phyloP scores from a whole-genome alignment of 306 rosid species.

The Pterocarpus macrocarpus region DNA sequence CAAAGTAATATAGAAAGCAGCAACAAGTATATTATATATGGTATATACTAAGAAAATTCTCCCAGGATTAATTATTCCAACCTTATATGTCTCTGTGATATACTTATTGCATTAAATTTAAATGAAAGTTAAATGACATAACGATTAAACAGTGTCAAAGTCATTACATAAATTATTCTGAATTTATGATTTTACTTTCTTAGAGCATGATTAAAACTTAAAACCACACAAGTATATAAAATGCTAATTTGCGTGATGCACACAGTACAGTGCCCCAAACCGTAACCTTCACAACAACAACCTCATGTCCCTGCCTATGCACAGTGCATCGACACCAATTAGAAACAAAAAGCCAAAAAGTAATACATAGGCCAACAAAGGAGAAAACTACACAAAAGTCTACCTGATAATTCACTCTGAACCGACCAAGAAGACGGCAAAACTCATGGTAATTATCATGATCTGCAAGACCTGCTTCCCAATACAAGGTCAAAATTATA shows the following conservation, averaged over 20 bases:
- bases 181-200: constrained; percentile 22
- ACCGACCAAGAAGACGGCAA: constrained; percentile 98
- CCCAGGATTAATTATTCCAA: not conserved
- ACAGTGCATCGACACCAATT: constrained; percentile 39
- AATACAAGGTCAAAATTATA: constrained; percentile 42
- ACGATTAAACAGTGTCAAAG: constrained; percentile 16
- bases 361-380: constrained; percentile 31
- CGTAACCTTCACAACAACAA: constrained; percentile 22
- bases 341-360: constrained; percentile 32
- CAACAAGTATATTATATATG: constrained; percentile 4
- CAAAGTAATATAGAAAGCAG: constrained; percentile 12
- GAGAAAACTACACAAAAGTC: constrained; percentile 36
- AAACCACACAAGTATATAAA: constrained; percentile 30
- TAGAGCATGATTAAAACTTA: constrained; percentile 11
- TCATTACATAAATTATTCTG: constrained; percentile 17
- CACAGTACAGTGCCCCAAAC: not conserved
- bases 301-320: constrained; percentile 39
- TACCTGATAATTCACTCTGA: constrained; percentile 98
- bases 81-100: not conserved
- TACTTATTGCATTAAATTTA: not conserved
- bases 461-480: constrained; percentile 88
- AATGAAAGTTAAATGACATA: not conserved
- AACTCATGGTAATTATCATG: constrained; percentile 99
- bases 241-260: not conserved
- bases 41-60: too few species aligned